These are phyloP conservation scores for Apiospora koreana DNA, from an alignment of 2,329 filamentous ascomycete genomes.

Conservation along the genomic window DNA sequence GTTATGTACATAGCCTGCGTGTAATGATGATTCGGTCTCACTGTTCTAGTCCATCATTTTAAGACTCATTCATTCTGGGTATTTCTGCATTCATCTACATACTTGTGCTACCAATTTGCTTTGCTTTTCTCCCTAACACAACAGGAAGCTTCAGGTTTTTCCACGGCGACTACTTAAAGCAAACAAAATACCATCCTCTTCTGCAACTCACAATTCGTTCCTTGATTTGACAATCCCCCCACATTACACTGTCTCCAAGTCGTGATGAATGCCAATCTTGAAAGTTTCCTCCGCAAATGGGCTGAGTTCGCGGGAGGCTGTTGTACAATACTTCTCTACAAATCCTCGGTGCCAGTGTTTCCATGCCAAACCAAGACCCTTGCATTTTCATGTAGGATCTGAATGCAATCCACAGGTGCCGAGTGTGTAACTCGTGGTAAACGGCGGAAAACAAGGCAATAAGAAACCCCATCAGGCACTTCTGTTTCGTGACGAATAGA, in stretches of 20 bases:
- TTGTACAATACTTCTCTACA: not conserved
- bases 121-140: not conserved
- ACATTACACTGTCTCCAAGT: not conserved
- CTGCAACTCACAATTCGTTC: not conserved
- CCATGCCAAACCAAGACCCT: not conserved
- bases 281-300: not conserved
- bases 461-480: not conserved
- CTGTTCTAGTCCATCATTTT: not conserved
- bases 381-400: not conserved
- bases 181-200: not conserved
- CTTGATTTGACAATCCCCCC: not conserved
- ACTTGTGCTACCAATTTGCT: not conserved
- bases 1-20: too few relatives aligned
- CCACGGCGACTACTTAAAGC: not conserved
- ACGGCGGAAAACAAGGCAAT: not conserved
- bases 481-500: not conserved
- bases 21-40: not conserved
- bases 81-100: not conserved
- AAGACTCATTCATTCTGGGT: not conserved
- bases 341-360: not conserved
- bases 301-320: too few relatives aligned
- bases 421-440: too few relatives aligned
- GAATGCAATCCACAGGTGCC: not conserved
- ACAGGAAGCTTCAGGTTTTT: not conserved
- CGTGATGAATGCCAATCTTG: not conserved